Base-by-base conservation (phyloP, 148 eudicot genomes). In the Rhododendron vialii region DNA sequence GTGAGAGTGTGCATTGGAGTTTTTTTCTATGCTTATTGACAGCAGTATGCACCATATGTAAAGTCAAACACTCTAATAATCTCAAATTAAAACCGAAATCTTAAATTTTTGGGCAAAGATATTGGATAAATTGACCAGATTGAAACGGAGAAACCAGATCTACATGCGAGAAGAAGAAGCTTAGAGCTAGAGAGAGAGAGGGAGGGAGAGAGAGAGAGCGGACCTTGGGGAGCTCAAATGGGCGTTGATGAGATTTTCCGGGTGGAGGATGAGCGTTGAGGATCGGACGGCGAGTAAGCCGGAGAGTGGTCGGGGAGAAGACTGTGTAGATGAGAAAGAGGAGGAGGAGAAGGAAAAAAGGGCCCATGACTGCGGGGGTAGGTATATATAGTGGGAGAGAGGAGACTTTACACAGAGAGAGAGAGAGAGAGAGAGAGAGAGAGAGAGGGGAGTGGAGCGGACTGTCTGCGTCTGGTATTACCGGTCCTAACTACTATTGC, bases 331-430 rank as follows among this genome's bases (percentile, higher is more conserved):
- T 35, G 59, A 14, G 22, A 50, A 28, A 83, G 59, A 50, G 73
- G 4, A 55, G 59, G 55, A 84, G 89, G 53, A 85, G 89, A 84
- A 81, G 84, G 86, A 90, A 94, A 92, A 91, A 87, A 69, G 84
- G 45, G 38, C 75, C 7, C 75, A 69, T 69, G 0, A 28, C 18
- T 28, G 90, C 88, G 50, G 82, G 89, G 88, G 33, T 36, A 26
- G 63, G 43, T 20, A 86, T 93, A 84, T 92, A 93, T 92, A 91
- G 84, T 59, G 61, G 4, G 71, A 65, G 88, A 86, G 82, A 43
- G 78, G 36, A 69, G 36, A 69, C 75, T 69, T 69, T 12, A 67
- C 74, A 14, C 74, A 63, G 1, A 28, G 73, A 51, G 7, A 24
- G 59, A 38, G 61, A 24, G 83, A 15, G 63, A 38, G 81, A 15